These are phyloP conservation scores for Arthrobotrys musiformis DNA, from an alignment of 2,329 filamentous ascomycete genomes.

Conservation along the genomic window DNA sequence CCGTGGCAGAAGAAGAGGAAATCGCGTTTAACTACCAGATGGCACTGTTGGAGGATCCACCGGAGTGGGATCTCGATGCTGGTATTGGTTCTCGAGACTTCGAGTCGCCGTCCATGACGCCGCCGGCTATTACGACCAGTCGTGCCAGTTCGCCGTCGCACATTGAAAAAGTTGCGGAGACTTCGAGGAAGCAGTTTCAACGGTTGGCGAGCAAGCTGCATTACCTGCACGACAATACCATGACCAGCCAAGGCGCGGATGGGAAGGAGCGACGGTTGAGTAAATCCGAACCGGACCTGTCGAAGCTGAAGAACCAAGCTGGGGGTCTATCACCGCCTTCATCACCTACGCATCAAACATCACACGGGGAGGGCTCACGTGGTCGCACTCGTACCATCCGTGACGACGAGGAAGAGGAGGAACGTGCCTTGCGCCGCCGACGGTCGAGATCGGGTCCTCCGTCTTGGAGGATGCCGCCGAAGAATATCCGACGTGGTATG, in stretches of 20 bases:
- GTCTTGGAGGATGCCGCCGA: conserved; percentile 52
- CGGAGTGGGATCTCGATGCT: conserved; percentile 53
- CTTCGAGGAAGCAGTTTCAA: conserved; percentile 47
- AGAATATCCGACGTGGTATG: conserved; percentile 31
- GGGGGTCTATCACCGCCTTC: conserved; percentile 31
- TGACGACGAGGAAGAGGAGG: conserved; percentile 18
- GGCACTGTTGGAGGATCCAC: conserved; percentile 51
- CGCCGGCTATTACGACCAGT: conserved; percentile 40
- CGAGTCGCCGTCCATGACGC: conserved; percentile 49
- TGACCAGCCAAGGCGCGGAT: conserved; percentile 10
- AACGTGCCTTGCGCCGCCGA: conserved; percentile 2
- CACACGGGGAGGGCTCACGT: conserved; percentile 14
- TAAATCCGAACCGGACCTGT: conserved; percentile 47
- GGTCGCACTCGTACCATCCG: conserved; percentile 31
- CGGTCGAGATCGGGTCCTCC: conserved; percentile 48
- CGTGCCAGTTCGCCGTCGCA: conserved; percentile 46
- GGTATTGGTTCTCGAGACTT: conserved; percentile 53
- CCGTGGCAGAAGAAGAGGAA: conserved; percentile 49
- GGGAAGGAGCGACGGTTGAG: conserved; percentile 25
- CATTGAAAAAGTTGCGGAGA: conserved; percentile 52
- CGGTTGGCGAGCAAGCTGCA: conserved; percentile 42
- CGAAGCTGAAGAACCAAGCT: conserved; percentile 40
- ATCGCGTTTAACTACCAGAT: conserved; percentile 54
- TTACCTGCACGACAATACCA: conserved; percentile 37
- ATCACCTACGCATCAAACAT: conserved; percentile 18